Conservation (phyloP, 768 basidiomycete species). For the Termitomyces sp. region DNA sequence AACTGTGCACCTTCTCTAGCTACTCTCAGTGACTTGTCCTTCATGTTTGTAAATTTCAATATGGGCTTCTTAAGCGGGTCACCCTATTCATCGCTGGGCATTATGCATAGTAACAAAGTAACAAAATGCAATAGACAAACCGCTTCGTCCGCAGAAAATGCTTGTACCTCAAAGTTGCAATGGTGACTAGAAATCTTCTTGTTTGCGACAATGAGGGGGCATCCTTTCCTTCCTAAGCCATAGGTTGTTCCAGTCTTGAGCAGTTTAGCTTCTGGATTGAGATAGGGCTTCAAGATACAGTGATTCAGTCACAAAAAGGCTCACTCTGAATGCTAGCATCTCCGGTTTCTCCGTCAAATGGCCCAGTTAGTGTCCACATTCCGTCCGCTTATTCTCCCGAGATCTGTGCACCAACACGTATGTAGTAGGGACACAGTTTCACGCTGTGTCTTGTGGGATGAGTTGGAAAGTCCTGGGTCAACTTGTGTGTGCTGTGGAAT, state of each 20-base stretch:
- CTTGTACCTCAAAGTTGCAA: slow-evolving; percentile 50
- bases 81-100: slow-evolving; percentile 26
- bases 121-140: slow-evolving; percentile 36
- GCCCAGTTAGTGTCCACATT: slow-evolving; percentile 55
- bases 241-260: slow-evolving; percentile 57
- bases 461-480: background rate
- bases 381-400: background rate
- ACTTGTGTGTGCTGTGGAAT: background rate
- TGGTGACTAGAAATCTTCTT: slow-evolving; percentile 64
- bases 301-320: slow-evolving; percentile 4
- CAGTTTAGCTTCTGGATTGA: slow-evolving; percentile 38
- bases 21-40: slow-evolving; percentile 40
- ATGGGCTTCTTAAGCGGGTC: slow-evolving; percentile 44
- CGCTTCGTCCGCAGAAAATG: slow-evolving; percentile 44
- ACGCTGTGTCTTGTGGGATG: background rate
- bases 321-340: slow-evolving; percentile 36
- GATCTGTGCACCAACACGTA: background rate
- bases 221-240: slow-evolving; percentile 51
- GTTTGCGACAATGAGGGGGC: slow-evolving; percentile 44
- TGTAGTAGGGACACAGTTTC: background rate
- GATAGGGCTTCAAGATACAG: background rate
- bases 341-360: slow-evolving; percentile 41
- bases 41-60: slow-evolving; percentile 41
- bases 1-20: slow-evolving; percentile 28
- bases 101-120: background rate